Evolutionary conservation across 2,329 filamentous ascomycete species (phyloP), one percentile per base, ranked within the genome.

Genomic region (Exophiala calicioides): DNA sequence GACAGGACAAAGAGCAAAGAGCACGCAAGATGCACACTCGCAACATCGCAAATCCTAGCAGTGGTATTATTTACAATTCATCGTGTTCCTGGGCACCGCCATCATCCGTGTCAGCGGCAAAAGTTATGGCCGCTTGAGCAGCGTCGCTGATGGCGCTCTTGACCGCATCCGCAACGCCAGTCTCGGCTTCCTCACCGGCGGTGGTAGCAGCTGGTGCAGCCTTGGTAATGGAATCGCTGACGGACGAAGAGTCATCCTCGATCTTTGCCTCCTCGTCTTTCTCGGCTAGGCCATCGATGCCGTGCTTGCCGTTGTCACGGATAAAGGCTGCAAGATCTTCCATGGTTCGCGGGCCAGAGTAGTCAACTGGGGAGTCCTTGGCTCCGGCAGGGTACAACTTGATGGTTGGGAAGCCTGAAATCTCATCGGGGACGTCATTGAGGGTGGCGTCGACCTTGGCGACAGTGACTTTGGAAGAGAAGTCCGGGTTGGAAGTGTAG

Each of bases 351-450:
- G 85, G 81, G 62, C 93, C 93, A 57, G 78, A 80, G 81, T 96
- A 98, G 61, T 89, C 88, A 55, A 96, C 71, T 50, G 93, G 88
- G 60, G 82, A 76, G 65, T 80, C 78, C 84, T 98, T 98, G 72
- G 80, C 79, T 64, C 90, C 90, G 62, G 93, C 93, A 57, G 88
- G 82, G 86, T 83, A 98, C 60, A 98, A 82, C 82, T 97, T 97
- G 81, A 98, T 96, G 69, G 93, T 98, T 47, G 93, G 93, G 86
- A 98, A 98, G 57, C 93, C 93, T 71, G 88, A 82, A 65, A 98
- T 89, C 76, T 95, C 88, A 71, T 97, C 91, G 48, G 93, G 93
- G 48, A 97, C 88, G 63, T 98, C 93, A 77, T 98, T 98, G 75
- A 75, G 73, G 54, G 93, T 98, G 50, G 93, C 93, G 66, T 98